These are phyloP conservation scores for Pancytospora philotis DNA, from an alignment of 371 early-diverging fungal species.

Conservation along the genomic window DNA sequence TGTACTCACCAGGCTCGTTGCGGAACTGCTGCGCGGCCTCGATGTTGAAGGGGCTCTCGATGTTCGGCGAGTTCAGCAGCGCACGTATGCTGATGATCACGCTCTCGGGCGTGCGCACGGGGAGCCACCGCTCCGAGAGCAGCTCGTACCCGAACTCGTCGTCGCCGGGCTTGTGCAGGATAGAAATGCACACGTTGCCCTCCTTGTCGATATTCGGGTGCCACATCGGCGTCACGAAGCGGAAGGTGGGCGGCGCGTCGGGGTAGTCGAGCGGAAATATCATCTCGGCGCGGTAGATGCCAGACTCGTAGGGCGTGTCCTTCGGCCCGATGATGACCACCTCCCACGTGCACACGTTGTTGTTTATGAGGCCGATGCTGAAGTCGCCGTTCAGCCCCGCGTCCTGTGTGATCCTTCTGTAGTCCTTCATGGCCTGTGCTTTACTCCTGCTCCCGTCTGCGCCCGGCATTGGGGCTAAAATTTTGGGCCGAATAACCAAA, in stretches of 20 bases:
- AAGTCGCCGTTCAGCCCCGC: conserved; percentile 53
- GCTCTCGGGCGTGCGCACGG: conserved; percentile 67
- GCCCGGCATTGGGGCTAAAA: too few relatives aligned
- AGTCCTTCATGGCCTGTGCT: conserved; percentile 56
- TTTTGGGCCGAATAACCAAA: too few relatives aligned
- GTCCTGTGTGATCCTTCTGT: conserved; percentile 41
- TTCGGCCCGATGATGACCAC: conserved; percentile 83
- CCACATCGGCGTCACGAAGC: conserved; percentile 73
- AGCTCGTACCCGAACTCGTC: conserved; percentile 83
- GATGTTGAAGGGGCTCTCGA: conserved; percentile 60
- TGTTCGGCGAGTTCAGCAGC: conserved; percentile 61
- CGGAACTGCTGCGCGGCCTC: conserved; percentile 60
- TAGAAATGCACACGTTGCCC: conserved; percentile 61
- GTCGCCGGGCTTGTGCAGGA: conserved; percentile 61
- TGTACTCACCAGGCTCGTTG: conserved; percentile 64
- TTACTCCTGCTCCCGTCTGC: conserved; percentile 48
- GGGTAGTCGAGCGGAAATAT: conserved; percentile 74
- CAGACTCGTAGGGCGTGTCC: conserved; percentile 91
- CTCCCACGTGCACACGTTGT: conserved; percentile 71
- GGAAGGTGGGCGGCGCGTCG: conserved; percentile 69
- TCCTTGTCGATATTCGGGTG: conserved; percentile 77
- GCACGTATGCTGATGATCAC: conserved; percentile 59
- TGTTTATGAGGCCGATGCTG: conserved; percentile 58
- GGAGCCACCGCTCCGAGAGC: conserved; percentile 77
- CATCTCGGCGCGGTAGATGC: conserved; percentile 73